Conservation (phyloP, 2,329 filamentous ascomycete species). For the Xylogone sp. region DNA sequence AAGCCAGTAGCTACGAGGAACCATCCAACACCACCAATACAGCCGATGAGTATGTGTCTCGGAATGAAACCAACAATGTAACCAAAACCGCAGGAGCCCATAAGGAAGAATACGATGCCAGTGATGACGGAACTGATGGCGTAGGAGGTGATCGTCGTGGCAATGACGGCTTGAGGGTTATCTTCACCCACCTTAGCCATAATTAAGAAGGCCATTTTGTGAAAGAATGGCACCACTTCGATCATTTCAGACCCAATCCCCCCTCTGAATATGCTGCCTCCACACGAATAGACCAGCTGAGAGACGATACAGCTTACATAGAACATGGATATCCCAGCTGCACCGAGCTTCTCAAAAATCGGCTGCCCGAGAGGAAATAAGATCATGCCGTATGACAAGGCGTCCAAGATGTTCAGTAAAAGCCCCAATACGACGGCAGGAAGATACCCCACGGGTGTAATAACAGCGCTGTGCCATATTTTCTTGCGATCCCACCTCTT, state of each 20-base stretch:
- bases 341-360: constrained; percentile 79
- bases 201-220: constrained; percentile 95
- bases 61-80: constrained; percentile 97
- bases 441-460: constrained; percentile 66
- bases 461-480: constrained; percentile 60
- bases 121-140: constrained; percentile 88
- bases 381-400: constrained; percentile 94
- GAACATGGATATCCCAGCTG: constrained; percentile 96
- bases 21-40: constrained; percentile 95
- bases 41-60: constrained; percentile 91
- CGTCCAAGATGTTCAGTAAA: constrained; percentile 89
- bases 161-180: constrained; percentile 80
- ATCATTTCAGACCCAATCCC: constrained; percentile 97
- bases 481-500: constrained; percentile 67
- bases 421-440: constrained; percentile 87
- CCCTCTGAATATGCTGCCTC: constrained; percentile 83
- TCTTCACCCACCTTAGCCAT: constrained; percentile 73
- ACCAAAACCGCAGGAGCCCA: constrained; percentile 83
- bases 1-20: constrained; percentile 90
- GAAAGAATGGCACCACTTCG: constrained; percentile 97
- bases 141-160: constrained; percentile 90
- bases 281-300: constrained; percentile 81
- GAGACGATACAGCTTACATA: constrained; percentile 97
- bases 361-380: constrained; percentile 87
- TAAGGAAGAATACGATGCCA: constrained; percentile 84